phyloP scores from a whole-genome alignment of 805 yeast species.

The Sugiyamaella boreocaroliniensis region DNA sequence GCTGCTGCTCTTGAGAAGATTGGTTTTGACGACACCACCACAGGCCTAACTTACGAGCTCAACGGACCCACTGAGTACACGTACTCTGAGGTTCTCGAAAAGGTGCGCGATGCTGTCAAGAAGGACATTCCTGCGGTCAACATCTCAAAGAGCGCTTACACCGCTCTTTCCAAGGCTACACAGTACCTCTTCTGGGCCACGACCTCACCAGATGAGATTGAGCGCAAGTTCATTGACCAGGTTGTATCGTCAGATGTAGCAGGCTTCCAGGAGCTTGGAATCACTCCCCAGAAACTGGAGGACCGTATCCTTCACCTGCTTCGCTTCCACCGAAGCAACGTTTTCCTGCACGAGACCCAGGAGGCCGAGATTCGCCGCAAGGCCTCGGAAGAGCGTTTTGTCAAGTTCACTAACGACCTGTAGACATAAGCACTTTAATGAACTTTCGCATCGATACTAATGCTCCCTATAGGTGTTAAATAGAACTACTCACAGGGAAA shows the following conservation, averaged over 20 bases:
- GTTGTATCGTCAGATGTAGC: slow-evolving; percentile 50
- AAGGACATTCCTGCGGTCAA: slow-evolving; percentile 35
- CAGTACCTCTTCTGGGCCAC: slow-evolving; percentile 42
- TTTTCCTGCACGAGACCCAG: slow-evolving; percentile 12
- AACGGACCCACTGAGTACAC: slow-evolving; percentile 63
- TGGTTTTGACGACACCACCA: slow-evolving; percentile 74
- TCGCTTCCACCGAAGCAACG: slow-evolving; percentile 14
- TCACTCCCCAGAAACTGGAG: slow-evolving; percentile 28
- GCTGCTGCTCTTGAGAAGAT: slow-evolving; percentile 72
- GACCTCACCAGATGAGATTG: slow-evolving; percentile 63
- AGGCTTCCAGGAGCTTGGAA: slow-evolving; percentile 66
- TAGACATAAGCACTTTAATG: not conserved
- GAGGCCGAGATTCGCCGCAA: slow-evolving; percentile 10
- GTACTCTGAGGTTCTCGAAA: slow-evolving; percentile 56
- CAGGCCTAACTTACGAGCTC: slow-evolving; percentile 69
- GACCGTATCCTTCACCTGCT: slow-evolving; percentile 12
- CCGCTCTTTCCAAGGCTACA: slow-evolving; percentile 30
- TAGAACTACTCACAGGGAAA: too few relatives aligned
- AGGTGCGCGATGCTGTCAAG: slow-evolving; percentile 57
- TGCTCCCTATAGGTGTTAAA: not conserved
- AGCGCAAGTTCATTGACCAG: slow-evolving; percentile 67
- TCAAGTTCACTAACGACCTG: not conserved
- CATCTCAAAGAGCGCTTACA: slow-evolving; percentile 34
- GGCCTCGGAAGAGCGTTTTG: slow-evolving; percentile 1
- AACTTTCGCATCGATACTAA: not conserved